Conservation (phyloP, 2,329 filamentous ascomycete genomes). For the Alternaria burnsii region DNA sequence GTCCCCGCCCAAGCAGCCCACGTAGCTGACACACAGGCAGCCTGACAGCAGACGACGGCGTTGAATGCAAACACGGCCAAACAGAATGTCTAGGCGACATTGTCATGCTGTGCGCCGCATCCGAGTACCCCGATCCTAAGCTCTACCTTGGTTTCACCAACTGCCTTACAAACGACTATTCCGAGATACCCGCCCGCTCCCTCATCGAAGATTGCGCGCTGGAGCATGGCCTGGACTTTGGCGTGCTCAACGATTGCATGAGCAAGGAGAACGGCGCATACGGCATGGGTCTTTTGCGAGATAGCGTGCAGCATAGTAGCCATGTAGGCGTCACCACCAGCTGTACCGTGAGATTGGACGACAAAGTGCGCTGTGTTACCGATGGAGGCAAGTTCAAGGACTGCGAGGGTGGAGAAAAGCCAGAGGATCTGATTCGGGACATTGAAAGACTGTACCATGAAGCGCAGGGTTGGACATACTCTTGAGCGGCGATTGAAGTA, state of each 20-base stretch:
- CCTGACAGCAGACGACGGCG: conserved; percentile 77
- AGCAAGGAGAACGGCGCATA: conserved; percentile 77
- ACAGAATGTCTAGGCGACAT: conserved; percentile 94
- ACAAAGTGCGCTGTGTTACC: conserved; percentile 82
- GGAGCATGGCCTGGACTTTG: conserved; percentile 88
- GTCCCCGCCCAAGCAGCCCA: background rate
- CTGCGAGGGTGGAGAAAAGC: conserved; percentile 72
- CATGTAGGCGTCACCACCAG: conserved; percentile 57
- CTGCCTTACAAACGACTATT: conserved; percentile 81
- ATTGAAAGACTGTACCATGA: conserved; percentile 73
- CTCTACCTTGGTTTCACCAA: conserved; percentile 91
- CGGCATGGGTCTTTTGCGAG: conserved; percentile 71
- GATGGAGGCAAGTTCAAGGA: conserved; percentile 82
- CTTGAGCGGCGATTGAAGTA: background rate
- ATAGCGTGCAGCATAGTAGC: conserved; percentile 71
- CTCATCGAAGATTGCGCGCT: conserved; percentile 87
- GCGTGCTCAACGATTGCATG: conserved; percentile 81
- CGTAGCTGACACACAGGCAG: conserved; percentile 46
- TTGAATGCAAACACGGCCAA: conserved; percentile 88
- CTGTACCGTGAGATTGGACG: conserved; percentile 70
- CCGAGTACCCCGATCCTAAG: conserved; percentile 84
- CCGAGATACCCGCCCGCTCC: conserved; percentile 77
- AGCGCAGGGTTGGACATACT: conserved; percentile 41
- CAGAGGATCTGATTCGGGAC: conserved; percentile 78
- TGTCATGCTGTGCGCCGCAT: conserved; percentile 87